Evolutionary conservation across 495 filamentous ascomycete species (phyloP).

Genomic region (Cryomyces minteri): DNA sequence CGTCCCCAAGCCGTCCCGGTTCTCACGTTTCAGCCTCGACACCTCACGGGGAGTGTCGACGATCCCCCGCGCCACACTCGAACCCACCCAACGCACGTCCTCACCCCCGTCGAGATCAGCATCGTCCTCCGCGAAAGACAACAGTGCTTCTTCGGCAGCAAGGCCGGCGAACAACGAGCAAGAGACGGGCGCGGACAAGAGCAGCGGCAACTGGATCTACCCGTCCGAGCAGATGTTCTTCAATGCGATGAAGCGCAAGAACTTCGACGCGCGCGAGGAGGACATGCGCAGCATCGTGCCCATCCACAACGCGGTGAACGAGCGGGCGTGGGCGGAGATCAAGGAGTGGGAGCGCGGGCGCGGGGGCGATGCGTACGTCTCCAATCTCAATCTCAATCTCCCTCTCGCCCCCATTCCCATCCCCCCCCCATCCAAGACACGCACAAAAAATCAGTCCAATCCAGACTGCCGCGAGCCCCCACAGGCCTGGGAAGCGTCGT

Average conservation of each 20-base stretch:
- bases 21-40: conserved; percentile 15
- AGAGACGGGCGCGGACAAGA: conserved; percentile 46
- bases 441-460: no score
- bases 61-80: conserved; percentile 49
- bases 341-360: conserved; percentile 58
- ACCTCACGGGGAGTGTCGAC: conserved; percentile 59
- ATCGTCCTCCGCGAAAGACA: conserved; percentile 11
- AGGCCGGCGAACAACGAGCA: conserved; percentile 47
- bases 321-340: conserved; percentile 25
- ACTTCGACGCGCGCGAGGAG: conserved; percentile 33
- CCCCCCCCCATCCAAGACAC: no score
- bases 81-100: conserved; percentile 10
- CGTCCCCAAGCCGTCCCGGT: conserved; percentile 3
- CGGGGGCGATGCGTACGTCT: conserved; percentile 29
- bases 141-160: conserved; percentile 3
- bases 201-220: conserved; percentile 83
- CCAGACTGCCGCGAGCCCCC: no score
- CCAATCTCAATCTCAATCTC: background rate
- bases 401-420: no score
- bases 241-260: conserved; percentile 79
- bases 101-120: conserved; percentile 14
- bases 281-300: conserved; percentile 86
- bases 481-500: no score
- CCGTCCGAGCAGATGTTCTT: conserved; percentile 94
- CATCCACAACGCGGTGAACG: conserved; percentile 85